Percentiles rank a stretch among this genome's conserved stretches.
Conservation (phyloP, 2,329 filamentous ascomycete species). For the Fusarium vanettenii region DNA sequence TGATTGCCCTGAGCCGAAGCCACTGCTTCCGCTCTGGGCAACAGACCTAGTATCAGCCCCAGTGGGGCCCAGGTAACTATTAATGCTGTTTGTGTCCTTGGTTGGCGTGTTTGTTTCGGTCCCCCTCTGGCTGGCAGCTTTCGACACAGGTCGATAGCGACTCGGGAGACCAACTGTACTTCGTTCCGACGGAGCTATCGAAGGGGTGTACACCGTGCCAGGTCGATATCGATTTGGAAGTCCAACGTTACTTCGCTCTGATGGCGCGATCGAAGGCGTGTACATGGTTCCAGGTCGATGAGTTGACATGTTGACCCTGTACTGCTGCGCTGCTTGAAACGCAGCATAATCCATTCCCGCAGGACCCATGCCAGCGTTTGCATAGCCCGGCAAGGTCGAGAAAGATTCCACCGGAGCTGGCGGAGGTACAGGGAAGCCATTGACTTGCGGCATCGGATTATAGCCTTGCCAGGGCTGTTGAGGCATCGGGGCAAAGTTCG, state of each 20-base stretch:
- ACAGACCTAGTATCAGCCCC: not conserved
- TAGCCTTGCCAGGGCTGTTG: not conserved
- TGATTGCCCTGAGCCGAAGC: not conserved
- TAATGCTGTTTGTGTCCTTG: not conserved
- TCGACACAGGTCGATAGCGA: slow-evolving; percentile 29
- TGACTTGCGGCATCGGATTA: not conserved
- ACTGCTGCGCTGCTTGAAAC: not conserved
- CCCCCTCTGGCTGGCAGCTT: not conserved
- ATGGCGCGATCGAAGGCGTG: not conserved
- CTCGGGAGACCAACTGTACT: slow-evolving; percentile 31
- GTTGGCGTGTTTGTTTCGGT: not conserved
- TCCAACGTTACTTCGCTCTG: slow-evolving; percentile 26
- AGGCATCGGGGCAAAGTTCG: not conserved
- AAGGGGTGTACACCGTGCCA: slow-evolving; percentile 1
- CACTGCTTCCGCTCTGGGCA: not conserved
- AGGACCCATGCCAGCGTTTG: not conserved
- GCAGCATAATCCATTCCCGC: not conserved
- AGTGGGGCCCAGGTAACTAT: not conserved
- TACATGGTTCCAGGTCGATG: not conserved
- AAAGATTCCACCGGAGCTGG: not conserved
- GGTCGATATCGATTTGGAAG: slow-evolving; percentile 28
- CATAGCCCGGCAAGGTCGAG: not conserved
- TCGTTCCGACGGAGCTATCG: slow-evolving; percentile 27
- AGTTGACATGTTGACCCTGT: slow-evolving; percentile 2
- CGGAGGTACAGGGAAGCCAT: not conserved